Evolutionary conservation across 1,284 basidiomycete species (phyloP).

Genomic region (Pseudozyma tsukubaensis): DNA sequence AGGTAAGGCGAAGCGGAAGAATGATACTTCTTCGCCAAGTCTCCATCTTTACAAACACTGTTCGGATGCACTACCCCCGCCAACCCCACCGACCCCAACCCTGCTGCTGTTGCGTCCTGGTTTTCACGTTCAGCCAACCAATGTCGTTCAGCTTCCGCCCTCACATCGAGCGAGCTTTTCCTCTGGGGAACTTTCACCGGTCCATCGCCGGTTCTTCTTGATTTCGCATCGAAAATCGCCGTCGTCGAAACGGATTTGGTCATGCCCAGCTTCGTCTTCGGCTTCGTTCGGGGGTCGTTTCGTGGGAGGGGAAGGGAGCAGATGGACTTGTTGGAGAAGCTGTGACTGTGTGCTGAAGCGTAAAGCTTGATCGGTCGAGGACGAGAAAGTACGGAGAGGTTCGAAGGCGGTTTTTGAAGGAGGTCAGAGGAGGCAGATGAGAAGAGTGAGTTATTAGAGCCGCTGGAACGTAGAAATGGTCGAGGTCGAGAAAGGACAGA

Average conservation of each 20-base stretch:
- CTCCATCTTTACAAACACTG: constrained; percentile 11
- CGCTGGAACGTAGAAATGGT: constrained; percentile 4
- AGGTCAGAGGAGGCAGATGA: constrained; percentile 10
- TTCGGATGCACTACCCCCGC: constrained; percentile 9
- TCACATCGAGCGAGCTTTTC: constrained; percentile 33
- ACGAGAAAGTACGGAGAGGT: constrained; percentile 12
- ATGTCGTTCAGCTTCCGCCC: constrained; percentile 10
- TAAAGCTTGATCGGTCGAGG: constrained; percentile 9
- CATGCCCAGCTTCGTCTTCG: not conserved
- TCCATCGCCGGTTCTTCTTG: not conserved
- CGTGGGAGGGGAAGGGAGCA: not conserved
- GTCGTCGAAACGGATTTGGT: constrained; percentile 20
- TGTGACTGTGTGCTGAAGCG: not conserved
- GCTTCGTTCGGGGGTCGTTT: no score
- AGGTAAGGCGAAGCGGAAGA: constrained; percentile 20
- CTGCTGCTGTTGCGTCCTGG: not conserved
- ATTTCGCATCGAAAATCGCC: not conserved
- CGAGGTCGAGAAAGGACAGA: constrained; percentile 25
- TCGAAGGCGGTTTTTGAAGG: constrained; percentile 1
- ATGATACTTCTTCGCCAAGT: constrained; percentile 4
- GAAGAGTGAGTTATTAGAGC: constrained; percentile 16
- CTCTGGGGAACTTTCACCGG: constrained; percentile 23
- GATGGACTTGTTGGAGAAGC: constrained; percentile 12
- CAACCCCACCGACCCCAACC: not conserved
- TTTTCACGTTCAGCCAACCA: not conserved